Conservation (phyloP, 345 rosid genomes). For the Erucastrum elatum region DNA sequence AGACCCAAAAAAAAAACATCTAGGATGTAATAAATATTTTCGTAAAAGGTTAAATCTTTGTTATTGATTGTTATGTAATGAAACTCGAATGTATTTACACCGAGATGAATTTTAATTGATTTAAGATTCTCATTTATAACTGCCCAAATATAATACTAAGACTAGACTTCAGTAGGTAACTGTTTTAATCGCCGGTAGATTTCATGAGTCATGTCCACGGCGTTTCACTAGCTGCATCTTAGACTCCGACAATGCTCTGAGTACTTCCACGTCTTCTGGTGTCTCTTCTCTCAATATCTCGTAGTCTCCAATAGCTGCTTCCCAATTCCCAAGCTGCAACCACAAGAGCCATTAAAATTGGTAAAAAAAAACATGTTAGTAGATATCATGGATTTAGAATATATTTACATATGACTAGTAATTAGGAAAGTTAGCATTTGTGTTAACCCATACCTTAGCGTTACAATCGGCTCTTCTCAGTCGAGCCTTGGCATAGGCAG, state of each 20-base stretch:
- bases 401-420: too few species aligned
- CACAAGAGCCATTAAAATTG: not conserved
- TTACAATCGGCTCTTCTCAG: slow-evolving; percentile 84
- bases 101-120: not conserved
- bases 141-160: not conserved
- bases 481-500: slow-evolving; percentile 74
- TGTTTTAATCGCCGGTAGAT: not conserved
- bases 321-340: slow-evolving; percentile 69
- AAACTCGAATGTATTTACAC: slow-evolving; percentile 19
- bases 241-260: slow-evolving; percentile 51
- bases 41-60: not conserved
- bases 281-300: slow-evolving; percentile 57
- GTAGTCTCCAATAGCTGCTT: slow-evolving; percentile 64
- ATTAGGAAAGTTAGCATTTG: too few species aligned
- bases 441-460: slow-evolving; percentile 52
- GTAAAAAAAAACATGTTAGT: too few species aligned
- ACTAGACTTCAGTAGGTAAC: not conserved
- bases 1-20: not conserved
- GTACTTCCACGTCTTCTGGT: slow-evolving; percentile 71
- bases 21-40: not conserved
- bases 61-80: slow-evolving; percentile 6
- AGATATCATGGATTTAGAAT: too few species aligned
- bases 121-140: not conserved
- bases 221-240: slow-evolving; percentile 46
- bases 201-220: slow-evolving; percentile 34